Base-by-base conservation (phyloP, 352 stramenopile species). In the Phytophthora quininea region DNA sequence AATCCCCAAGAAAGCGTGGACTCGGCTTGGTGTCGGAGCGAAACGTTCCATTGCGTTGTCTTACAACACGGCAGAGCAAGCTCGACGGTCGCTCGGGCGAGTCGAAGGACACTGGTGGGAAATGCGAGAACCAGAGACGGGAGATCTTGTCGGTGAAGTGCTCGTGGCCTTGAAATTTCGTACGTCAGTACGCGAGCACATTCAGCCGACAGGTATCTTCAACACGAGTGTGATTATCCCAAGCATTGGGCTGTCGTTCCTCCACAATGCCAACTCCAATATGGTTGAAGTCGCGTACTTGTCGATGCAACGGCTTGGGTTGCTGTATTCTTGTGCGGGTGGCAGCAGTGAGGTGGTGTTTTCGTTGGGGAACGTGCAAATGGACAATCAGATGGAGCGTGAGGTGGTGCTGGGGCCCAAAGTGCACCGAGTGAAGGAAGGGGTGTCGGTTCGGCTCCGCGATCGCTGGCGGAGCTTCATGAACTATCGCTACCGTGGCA, bases 381-480 rank as follows among this genome's bases (percentile, higher is more conserved):
- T 96, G 86, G 89, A 96, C 67, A 95, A 96, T 49, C 89, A 96
- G 71, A 96, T 96, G 86, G 89, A 96, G 54, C 69, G 74, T 12
- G 87, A 95, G 51, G 89, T 96, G 37, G 83, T 96, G 38, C 63
- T 96, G 3, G 86, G 87, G 0, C 87, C 89, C 1, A 93, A 94
- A 19, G 84, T 95, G 10, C 83, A 95, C 49, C 85, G 79, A 14
- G 85, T 93, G 29, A 95, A 96, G 55, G 86, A 95, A 65, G 89
- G 89, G 15, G 86, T 95, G 19, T 93, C 83, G 0, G 88, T 96
- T 40, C 89, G 89, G 0, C 62, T 96, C 42, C 83, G 89, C 9
- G 89, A 96, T 69, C 87, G 89, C 27, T 94, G 84, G 87, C 77
- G 81, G 47, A 92, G 82, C 56, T 95, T 90, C 63, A 77, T 90